phyloP scores from a whole-genome alignment of 805 yeast species.

The Wickerhamomyces strasburgensis region DNA sequence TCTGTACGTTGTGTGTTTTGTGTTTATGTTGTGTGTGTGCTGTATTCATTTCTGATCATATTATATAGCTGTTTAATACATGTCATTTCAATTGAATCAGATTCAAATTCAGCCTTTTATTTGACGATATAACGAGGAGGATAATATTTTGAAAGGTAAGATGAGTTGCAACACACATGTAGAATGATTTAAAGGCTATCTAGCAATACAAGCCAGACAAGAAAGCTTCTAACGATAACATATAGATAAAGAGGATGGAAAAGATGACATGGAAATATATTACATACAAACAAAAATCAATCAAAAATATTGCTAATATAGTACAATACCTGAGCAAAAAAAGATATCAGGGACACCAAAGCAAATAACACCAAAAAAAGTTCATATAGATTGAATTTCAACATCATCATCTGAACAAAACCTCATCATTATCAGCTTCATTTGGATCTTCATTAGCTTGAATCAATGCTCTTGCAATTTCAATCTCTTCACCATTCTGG shows the following conservation, averaged over 20 bases:
- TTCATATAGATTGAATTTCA: too few species aligned
- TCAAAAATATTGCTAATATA: not conserved
- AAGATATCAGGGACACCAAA: not conserved
- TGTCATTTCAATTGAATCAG: too few species aligned
- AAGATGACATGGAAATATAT: not conserved
- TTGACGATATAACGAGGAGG: too few species aligned
- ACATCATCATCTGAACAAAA: conserved; percentile 11
- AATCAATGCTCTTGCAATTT: conserved; percentile 61
- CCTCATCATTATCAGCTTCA: conserved; percentile 12
- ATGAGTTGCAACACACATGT: too few species aligned
- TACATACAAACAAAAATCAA: not conserved
- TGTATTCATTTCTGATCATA: too few species aligned
- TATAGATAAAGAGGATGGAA: not conserved
- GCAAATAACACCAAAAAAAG: not conserved
- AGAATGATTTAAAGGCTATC: too few species aligned
- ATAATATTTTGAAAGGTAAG: too few species aligned
- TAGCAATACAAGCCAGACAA: conserved; percentile 1
- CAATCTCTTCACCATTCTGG: conserved; percentile 49
- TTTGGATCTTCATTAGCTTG: conserved; percentile 38
- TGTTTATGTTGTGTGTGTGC: conserved; percentile 3
- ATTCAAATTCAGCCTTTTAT: too few species aligned
- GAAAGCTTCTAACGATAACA: not conserved
- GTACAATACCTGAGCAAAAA: conserved; percentile 1
- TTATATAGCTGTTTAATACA: too few species aligned
- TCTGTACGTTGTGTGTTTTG: conserved; percentile 2